These are phyloP conservation scores for Erysimum cheiranthoides DNA, from an alignment of 345 rosid genomes.

Conservation along the genomic window DNA sequence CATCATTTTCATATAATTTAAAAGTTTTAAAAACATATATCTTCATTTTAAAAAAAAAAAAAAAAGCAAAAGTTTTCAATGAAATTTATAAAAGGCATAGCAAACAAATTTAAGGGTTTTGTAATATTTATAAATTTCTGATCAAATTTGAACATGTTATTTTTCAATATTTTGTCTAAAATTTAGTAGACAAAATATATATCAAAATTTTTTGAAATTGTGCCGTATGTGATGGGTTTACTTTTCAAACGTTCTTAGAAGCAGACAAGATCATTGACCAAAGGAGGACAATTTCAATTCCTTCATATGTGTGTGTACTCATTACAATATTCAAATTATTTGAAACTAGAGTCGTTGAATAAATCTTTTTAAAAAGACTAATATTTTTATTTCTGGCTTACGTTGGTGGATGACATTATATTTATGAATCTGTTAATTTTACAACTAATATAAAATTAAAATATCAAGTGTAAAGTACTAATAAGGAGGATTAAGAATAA, in stretches of 20 bases:
- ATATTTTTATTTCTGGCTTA: background rate
- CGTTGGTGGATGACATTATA: background rate
- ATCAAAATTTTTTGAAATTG: background rate
- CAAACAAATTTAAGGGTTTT: background rate
- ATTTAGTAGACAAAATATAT: background rate
- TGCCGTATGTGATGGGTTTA: conserved; percentile 3
- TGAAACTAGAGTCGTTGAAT: conserved; percentile 12
- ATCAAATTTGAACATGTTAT: background rate
- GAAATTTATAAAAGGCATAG: background rate
- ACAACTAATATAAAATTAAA: background rate
- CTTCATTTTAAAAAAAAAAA: too few relatives aligned
- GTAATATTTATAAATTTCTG: background rate
- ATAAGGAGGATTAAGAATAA: background rate
- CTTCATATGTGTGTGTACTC: conserved; percentile 16
- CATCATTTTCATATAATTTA: conserved; percentile 1
- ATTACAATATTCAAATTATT: conserved; percentile 35
- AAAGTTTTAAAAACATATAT: background rate
- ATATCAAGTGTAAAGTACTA: conserved; percentile 14
- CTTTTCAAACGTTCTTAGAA: conserved; percentile 41
- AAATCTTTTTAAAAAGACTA: background rate
- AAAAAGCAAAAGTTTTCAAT: background rate
- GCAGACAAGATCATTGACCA: conserved; percentile 40
- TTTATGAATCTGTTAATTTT: background rate
- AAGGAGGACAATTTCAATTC: conserved; percentile 19
- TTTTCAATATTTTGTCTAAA: background rate